Base-by-base conservation (phyloP, 202 grass and related monocot genomes). In the Setaria italica region DNA sequence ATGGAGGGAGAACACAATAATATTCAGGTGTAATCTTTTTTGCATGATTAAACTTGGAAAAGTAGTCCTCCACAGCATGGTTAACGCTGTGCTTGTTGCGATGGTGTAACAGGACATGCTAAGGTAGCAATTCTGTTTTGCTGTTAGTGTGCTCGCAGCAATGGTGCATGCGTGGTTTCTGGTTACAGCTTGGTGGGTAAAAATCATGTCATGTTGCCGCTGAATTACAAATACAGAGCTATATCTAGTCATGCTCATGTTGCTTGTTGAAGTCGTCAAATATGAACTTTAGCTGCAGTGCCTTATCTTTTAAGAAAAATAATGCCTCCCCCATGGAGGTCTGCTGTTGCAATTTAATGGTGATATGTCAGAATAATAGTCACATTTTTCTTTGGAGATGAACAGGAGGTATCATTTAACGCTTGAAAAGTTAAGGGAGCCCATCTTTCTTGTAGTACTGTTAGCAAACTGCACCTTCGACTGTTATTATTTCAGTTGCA, bases 31-130 rank as follows among this genome's bases (percentile, higher is more conserved):
- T 4, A 80, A 41, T 80, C 58, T 35, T 19, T 58, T 50, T 51
- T 63, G 51, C 65, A 46, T 70, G 53, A 21, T 45, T 68, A 16
- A 76, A 76, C 47, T 70, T 76, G 42, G 16, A 80, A 84, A 84
- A 15, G 49, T 15, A 20, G 34, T 51, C 15, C 35, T 62, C 80
- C 71, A 76, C 54, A 69, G 33, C 70, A 53, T 45, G 68, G 72
- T 71, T 64, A 71, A 83, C 54, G 11, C 64, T 62, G 74, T 75
- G 51, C 30, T 79, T 85, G 33, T 39, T 85, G 69, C 49, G 60
- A 90, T 86, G 72, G 67, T 53, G 74, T 83, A 47, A 75, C 67
- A 87, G 48, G 54, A 50, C 74, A 74, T 86, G 65, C 62, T 83
- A 68, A 59, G 67, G 70, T 17, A 33, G 48, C 20, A 19, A 15